phyloP scores from a whole-genome alignment of 306 rosid species.

The Begonia peltatifolia region DNA sequence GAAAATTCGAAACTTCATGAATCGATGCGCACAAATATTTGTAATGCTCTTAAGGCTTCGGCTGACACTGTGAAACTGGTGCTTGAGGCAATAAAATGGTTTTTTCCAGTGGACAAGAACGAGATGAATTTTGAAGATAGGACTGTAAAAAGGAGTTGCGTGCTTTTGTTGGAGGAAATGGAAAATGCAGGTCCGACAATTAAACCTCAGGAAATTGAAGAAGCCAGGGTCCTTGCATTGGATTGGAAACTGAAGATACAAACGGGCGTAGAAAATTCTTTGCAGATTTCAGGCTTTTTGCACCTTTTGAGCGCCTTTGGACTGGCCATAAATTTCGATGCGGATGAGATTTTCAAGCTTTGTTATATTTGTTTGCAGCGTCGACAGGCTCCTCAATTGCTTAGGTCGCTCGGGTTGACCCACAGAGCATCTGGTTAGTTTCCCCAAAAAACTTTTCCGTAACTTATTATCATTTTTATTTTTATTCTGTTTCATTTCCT shows the following conservation, averaged over 20 bases:
- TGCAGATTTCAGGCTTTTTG: conserved; percentile 19
- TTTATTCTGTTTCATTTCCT: no score
- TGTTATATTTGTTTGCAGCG: conserved; percentile 8
- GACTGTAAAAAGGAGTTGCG: conserved; percentile 16
- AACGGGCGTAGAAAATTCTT: conserved; percentile 6
- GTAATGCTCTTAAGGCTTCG: conserved; percentile 11
- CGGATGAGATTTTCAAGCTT: conserved; percentile 17
- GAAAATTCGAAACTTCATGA: conserved; percentile 12
- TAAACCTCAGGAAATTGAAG: conserved; percentile 5
- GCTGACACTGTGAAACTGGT: conserved; percentile 16
- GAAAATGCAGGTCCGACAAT: conserved; percentile 8
- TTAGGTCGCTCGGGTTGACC: conserved; percentile 23
- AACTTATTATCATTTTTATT: background rate
- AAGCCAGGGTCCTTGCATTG: conserved; percentile 16
- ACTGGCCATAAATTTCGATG: conserved; percentile 16
- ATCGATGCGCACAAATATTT: conserved; percentile 9
- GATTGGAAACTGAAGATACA: conserved; percentile 20
- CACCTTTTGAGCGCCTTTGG: conserved; percentile 19
- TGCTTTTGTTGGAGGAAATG: conserved; percentile 27
- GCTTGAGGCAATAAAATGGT: conserved; percentile 22
- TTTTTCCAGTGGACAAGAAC: conserved; percentile 7
- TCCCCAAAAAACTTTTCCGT: background rate
- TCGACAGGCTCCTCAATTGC: conserved; percentile 18
- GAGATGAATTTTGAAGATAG: conserved; percentile 5
- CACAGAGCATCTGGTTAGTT: conserved; percentile 26